Evolutionary conservation across 2,329 filamentous ascomycete genomes (phyloP).

Genomic region (Epichloe bromicola): DNA sequence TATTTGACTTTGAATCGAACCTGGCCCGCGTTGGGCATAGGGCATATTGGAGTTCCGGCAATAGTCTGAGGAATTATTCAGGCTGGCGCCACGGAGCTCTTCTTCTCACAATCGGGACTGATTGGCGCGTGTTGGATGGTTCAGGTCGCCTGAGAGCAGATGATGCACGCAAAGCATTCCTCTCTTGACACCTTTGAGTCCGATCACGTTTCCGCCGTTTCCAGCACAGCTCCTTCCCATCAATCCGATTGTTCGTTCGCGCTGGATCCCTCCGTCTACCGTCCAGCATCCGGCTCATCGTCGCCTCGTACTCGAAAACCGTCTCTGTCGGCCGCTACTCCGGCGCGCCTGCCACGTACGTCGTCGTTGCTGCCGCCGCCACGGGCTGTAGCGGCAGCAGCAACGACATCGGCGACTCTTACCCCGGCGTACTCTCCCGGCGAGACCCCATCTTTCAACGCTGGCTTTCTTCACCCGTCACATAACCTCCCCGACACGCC

Average conservation of each 20-base stretch:
- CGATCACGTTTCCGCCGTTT: background rate
- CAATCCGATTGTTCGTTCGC: background rate
- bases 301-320: conserved; percentile 13
- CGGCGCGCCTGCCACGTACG: conserved; percentile 25
- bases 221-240: background rate
- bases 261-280: conserved; percentile 3
- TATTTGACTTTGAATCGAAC: background rate
- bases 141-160: background rate
- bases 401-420: conserved; percentile 5
- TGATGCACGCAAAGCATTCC: conserved; percentile 1
- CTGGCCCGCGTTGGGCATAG: background rate
- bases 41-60: background rate
- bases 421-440: conserved; percentile 3
- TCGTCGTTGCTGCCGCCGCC: conserved; percentile 31
- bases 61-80: conserved; percentile 2
- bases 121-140: background rate
- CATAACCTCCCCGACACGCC: conserved; percentile 3
- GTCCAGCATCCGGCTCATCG: background rate
- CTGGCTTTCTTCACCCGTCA: background rate
- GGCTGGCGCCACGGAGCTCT: background rate
- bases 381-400: conserved; percentile 9
- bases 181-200: background rate
- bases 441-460: conserved; percentile 1
- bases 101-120: background rate
- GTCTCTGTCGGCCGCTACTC: conserved; percentile 17